Base-by-base conservation (phyloP, 2,329 filamentous ascomycete species). In the Rhynchosporium graminicola region DNA sequence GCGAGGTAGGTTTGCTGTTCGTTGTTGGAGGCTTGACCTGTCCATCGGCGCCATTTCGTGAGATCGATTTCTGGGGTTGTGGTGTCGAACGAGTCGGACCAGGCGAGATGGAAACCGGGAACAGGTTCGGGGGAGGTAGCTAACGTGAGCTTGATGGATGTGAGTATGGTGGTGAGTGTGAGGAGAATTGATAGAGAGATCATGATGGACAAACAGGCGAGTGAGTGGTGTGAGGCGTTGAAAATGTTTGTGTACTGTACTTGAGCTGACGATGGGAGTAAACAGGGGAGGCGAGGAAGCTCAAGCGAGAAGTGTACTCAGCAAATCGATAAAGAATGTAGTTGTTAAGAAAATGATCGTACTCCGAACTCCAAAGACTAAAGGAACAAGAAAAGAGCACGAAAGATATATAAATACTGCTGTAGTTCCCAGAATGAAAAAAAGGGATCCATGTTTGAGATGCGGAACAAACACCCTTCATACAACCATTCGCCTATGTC, bases 141-240 rank as follows among this genome's bases (percentile, higher is more conserved):
- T 46, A 66, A n/a, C 43, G 62, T 15, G 42, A 48, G 52, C 47
- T 20, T 20, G 20, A 20, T 20, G 20, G 20, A 1, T 20, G 40
- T 50, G 55, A 68, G 60, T 8, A 51, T n/a, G 15, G 59, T 31
- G 20, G 50, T 42, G 20, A 54, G 33, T 6, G 43, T n/a, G 20
- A 65, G 12, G n/a, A 60, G 43, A 10, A 29, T 36, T 45, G 55
- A 56, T 4, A 59, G 8, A 6, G 60, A 61, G 33, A 51, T 43
- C 59, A 62, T 62, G 33, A 42, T 64, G 59, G n/a, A n/a, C 80
- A 79, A 64, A 10, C 42, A 26, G n/a, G 40, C 33, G 9, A 8
- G 3, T 9, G 31, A 26, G n/a, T 13, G 10, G 29, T 38, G 0
- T 36, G 31, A 4, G 6, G 10, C 9, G 38, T 56, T 29, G 2